Base-by-base conservation (phyloP, 2,329 filamentous ascomycete species). In the Arthrinium puccinioides region DNA sequence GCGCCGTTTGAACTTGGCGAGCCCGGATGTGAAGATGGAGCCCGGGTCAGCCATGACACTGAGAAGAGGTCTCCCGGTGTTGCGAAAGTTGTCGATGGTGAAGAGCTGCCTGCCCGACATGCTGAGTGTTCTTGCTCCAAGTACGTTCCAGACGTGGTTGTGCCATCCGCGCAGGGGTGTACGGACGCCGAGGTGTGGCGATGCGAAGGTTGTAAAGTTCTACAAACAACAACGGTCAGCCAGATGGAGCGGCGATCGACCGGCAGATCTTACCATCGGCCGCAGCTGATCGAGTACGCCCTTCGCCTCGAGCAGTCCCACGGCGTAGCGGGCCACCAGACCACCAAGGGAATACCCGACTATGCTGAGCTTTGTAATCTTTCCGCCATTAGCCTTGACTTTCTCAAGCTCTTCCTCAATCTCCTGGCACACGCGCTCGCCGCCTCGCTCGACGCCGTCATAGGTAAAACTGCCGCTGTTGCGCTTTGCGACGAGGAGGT, bases 171-270 rank as follows among this genome's bases (percentile, higher is more conserved):
- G 76, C 29, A 80, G 61, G 2, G 85, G 84, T 2, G 79, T 77
- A 34, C 83, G 71, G 2, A 84, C 83, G n/a, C 85, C 85, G 7
- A 89, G 70, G 60, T 89, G 85, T 18, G 85, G 90, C 21, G 84
- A 82, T 5, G 85, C 90, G 61, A 97, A 96, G 1, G 89, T 95
- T 3, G 84, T 87, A 61, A 97, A 96, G 67, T 94, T 96, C 75
- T 83, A 44, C 8, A 16, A 6, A 20, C 31, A 16, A 23, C 11
- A 11, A 15, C 24, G 14, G 24, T 20, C 9, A 33, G 21, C 21
- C 16, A 24, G 21, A 33, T 15, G 24, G 14, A 33, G 31, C 30
- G n/a, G n/a, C n/a, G 24, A 21, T 15, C 21, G 31, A 33, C 9
- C 31, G 15, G n/a, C n/a, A n/a, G n/a, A n/a, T n/a, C n/a, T n/a